Percentiles rank a stretch among this genome's conserved stretches.
phyloP scores from a whole-genome alignment of 2,329 filamentous ascomycete genomes.

The Fusarium neocosmosporiellum region DNA sequence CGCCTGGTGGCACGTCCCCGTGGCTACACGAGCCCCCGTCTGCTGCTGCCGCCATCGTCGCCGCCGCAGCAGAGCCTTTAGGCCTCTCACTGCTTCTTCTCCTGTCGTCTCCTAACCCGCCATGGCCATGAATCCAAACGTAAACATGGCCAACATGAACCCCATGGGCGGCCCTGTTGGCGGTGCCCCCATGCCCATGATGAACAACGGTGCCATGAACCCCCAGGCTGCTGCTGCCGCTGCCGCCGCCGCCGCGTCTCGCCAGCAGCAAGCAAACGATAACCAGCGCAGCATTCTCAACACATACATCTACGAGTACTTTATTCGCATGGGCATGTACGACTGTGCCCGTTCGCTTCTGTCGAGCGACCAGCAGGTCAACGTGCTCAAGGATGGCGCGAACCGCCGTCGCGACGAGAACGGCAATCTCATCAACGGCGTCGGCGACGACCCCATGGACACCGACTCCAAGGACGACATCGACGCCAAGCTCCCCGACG shows the following conservation, averaged over 20 bases:
- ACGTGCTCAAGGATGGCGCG: slow-evolving; percentile 76
- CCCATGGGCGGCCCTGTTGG: slow-evolving; percentile 76
- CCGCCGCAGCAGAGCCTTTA: slow-evolving; percentile 40
- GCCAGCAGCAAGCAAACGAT: slow-evolving; percentile 57
- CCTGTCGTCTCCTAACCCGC: slow-evolving; percentile 34
- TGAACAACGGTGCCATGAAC: slow-evolving; percentile 67
- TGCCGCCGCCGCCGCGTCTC: slow-evolving; percentile 46
- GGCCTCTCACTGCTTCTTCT: slow-evolving; percentile 31
- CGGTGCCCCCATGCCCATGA: slow-evolving; percentile 70
- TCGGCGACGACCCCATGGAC: slow-evolving; percentile 81
- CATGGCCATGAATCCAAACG: slow-evolving; percentile 68
- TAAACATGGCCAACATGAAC: slow-evolving; percentile 76
- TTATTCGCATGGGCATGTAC: slow-evolving; percentile 85
- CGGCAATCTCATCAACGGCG: slow-evolving; percentile 74
- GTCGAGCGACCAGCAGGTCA: slow-evolving; percentile 73
- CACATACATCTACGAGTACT: slow-evolving; percentile 93
- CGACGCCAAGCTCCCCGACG: slow-evolving; percentile 78
- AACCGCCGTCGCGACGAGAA: slow-evolving; percentile 74
- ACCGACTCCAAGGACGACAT: slow-evolving; percentile 84
- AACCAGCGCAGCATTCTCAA: slow-evolving; percentile 72
- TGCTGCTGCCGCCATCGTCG: slow-evolving; percentile 30
- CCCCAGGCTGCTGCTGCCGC: slow-evolving; percentile 48
- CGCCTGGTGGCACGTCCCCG: slow-evolving; percentile 49
- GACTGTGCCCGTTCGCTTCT: slow-evolving; percentile 84
- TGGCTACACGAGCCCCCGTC: slow-evolving; percentile 46